Evolutionary conservation across 495 filamentous ascomycete genomes (phyloP).

Genomic region (Talaromyces adpressus): DNA sequence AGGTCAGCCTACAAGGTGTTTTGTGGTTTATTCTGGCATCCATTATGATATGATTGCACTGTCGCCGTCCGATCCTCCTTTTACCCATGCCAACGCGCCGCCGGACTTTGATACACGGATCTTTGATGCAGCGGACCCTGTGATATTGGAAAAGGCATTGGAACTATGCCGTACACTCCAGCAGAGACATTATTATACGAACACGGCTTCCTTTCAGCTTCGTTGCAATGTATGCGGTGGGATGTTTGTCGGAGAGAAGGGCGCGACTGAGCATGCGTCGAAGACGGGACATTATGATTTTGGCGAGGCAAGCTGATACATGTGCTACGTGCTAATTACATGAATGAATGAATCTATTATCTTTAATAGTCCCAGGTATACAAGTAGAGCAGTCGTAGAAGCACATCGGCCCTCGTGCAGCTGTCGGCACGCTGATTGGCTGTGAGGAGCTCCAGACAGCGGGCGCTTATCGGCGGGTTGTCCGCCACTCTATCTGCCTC

Average conservation of each 20-base stretch:
- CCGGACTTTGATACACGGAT: constrained; percentile 72
- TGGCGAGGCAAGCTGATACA: constrained; percentile 47
- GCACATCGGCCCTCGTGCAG: constrained; percentile 3
- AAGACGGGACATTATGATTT: constrained; percentile 65
- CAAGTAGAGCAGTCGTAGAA: background rate
- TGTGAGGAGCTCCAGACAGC: background rate
- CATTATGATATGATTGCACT: constrained; percentile 93
- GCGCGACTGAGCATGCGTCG: constrained; percentile 59
- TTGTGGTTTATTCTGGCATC: constrained; percentile 88
- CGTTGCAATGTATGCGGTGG: constrained; percentile 71
- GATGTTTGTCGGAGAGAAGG: constrained; percentile 67
- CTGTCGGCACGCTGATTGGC: background rate
- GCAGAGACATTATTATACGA: constrained; percentile 78
- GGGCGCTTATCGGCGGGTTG: constrained; percentile 1
- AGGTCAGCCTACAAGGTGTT: constrained; percentile 57
- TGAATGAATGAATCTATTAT: too few relatives aligned
- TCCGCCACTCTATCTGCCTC: background rate
- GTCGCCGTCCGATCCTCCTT: constrained; percentile 53
- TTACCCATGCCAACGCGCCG: constrained; percentile 47
- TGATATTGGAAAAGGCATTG: constrained; percentile 59
- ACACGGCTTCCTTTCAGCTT: constrained; percentile 77
- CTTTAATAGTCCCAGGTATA: background rate
- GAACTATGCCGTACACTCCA: constrained; percentile 67
- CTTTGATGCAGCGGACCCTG: constrained; percentile 63
- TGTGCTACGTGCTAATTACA: background rate